Base-by-base conservation (phyloP, 495 filamentous ascomycete genomes). In the Aspergillus panamensis region DNA sequence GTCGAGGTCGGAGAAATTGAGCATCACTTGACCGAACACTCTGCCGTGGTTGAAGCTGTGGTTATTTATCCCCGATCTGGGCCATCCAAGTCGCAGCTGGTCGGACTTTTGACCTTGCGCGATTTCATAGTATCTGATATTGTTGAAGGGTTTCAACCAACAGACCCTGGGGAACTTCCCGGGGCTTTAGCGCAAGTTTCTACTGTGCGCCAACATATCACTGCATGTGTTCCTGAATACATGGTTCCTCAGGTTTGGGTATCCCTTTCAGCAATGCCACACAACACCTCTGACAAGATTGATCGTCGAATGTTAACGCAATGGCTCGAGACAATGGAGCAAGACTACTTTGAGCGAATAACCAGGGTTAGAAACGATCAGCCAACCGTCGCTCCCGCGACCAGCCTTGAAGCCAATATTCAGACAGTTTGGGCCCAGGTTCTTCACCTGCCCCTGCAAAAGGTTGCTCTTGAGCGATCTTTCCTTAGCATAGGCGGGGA, bases 1-100 rank as follows among this genome's bases (percentile, higher is more conserved):
- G 68, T 80, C 14, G 77, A 75, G 25, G 58, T 77, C 6, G 73
- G 70, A 0, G 77, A 77, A 50, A 68, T 75, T 32, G 74, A 77
- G 53, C 55, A 74, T 52, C 67, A 69, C 30, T 55, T 71, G 10
- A 44, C 45, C 8, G 48, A 57, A 1, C 55, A 57, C 16, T 37
- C 55, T 8, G 16, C 49, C 2, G 56, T 57, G 35, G 37, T 57
- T 14, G 55, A 53, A 47, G 56, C 47, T 29, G 32, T 65, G 2
- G 57, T 59, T 10, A 43, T 61, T 14, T 61, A 52, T 17, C 59
- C 48, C 16, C 47, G 49, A 17, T 30, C 48, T 16, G 62, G 52
- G 16, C 45, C 52, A 16, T 21, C 56, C 1, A 29, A 59, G 2
- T 59, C 48, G 3, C 55, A 51, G 35, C 55, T 57, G 0, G 55